Conservation (phyloP, 768 basidiomycete genomes). For the Mycena metata region DNA sequence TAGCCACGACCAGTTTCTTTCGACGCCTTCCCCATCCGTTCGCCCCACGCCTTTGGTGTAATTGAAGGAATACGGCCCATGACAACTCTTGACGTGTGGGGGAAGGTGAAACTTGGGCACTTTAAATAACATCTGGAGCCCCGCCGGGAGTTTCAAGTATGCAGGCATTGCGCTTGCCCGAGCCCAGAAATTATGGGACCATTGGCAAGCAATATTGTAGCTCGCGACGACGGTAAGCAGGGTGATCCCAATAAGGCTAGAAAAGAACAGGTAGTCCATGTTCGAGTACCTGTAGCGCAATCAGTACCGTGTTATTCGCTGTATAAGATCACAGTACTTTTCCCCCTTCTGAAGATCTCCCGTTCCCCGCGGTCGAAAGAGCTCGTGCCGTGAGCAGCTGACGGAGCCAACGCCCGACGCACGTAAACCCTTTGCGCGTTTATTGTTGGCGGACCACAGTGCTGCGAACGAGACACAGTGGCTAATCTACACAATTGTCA, state of each 20-base stretch:
- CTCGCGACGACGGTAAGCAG: constrained; percentile 14
- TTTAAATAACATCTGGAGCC: neutral
- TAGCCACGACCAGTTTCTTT: constrained; percentile 35
- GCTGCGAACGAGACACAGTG: neutral
- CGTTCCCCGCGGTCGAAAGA: constrained; percentile 29
- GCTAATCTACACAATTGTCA: neutral
- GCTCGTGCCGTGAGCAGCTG: constrained; percentile 35
- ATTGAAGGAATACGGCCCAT: constrained; percentile 36
- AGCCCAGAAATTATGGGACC: constrained; percentile 27
- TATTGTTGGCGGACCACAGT: constrained; percentile 25
- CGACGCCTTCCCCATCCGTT: constrained; percentile 41
- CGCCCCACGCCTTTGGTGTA: constrained; percentile 34
- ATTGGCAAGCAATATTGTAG: constrained; percentile 47
- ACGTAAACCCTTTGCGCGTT: constrained; percentile 32
- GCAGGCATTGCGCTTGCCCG: constrained; percentile 28
- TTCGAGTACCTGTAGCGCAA: constrained; percentile 36
- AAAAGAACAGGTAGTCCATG: constrained; percentile 41
- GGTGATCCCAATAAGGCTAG: constrained; percentile 5
- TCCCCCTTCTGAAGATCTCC: constrained; percentile 8
- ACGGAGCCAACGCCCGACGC: constrained; percentile 40
- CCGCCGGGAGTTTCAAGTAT: neutral
- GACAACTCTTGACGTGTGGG: constrained; percentile 33
- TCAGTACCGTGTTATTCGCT: neutral
- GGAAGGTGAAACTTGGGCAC: constrained; percentile 44
- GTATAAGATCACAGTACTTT: neutral